Evolutionary conservation across 2,329 filamentous ascomycete genomes (phyloP), one percentile per base, ranked within the genome.

Genomic region (Lojkania enalia): DNA sequence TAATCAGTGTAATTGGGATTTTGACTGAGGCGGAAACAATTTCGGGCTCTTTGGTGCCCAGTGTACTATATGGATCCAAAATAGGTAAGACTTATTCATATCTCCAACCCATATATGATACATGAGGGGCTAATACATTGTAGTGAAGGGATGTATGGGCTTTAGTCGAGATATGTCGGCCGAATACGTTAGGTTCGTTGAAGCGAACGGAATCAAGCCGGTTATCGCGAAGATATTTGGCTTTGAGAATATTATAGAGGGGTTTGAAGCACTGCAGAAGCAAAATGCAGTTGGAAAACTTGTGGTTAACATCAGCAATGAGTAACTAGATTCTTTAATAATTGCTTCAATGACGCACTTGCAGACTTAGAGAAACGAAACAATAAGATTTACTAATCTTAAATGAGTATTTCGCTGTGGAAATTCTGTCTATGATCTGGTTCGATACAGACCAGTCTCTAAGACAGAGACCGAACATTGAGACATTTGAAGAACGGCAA

Each of bases 81-180:
- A 44, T 31, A 11, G 16, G 41, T 44, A 31, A 44, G 41, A n/a
- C 25, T 6, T 13, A 37, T 32, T 27, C 25, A 7, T 27, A n/a
- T 36, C 19, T 20, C 19, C 30, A 11, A 27, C 7, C 7, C n/a
- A 9, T 27, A 27, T 33, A 15, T 33, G 9, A 16, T 16, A 42
- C 20, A 11, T 14, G 19, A 15, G 2, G 4, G 11, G 12, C 6
- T 11, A 7, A 29, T 5, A 0, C 1, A 15, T 16, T 11, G 11
- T 20, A 61, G 59, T 58, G 3, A 59, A 58, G 35, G 58, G 58
- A 21, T 52, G 48, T 35, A 35, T 51, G 12, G 46, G 39, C 1
- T 57, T 59, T 16, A 57, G 42, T 35, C 54, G 49, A 5, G 54
- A 55, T 15, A 37, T 36, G 6, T 49, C 53, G 1, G 48, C 51